Conservation (phyloP, 2,329 filamentous ascomycete genomes). For the Sphaerulina populicola region DNA sequence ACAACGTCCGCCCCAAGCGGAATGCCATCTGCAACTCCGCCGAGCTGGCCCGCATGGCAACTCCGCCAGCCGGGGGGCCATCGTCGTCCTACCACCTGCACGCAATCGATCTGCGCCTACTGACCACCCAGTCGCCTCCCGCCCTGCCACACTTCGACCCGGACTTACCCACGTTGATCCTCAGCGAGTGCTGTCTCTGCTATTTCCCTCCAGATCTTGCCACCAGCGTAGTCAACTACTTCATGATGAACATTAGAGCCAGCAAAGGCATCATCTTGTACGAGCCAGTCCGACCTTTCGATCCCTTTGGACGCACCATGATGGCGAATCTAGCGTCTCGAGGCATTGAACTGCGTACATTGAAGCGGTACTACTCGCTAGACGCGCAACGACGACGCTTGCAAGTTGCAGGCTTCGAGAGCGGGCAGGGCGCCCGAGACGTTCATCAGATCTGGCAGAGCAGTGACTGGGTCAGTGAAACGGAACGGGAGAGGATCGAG, state of each 20-base stretch:
- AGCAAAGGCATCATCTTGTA: constrained; percentile 64
- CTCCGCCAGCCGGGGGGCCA: constrained; percentile 23
- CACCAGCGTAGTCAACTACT: constrained; percentile 36
- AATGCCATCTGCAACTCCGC: constrained; percentile 21
- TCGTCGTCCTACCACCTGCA: constrained; percentile 48
- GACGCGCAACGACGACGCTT: constrained; percentile 62
- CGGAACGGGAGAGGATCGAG: constrained; percentile 73
- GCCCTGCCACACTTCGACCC: constrained; percentile 41
- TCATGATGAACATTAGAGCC: constrained; percentile 34
- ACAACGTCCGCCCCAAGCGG: constrained; percentile 43
- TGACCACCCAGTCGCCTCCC: constrained; percentile 36
- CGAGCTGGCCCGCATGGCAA: constrained; percentile 18
- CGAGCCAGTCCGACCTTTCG: constrained; percentile 75
- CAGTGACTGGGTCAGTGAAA: constrained; percentile 59
- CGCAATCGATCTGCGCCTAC: constrained; percentile 58
- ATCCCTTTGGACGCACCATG: constrained; percentile 89
- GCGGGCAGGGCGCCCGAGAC: constrained; percentile 50
- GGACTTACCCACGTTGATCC: constrained; percentile 66
- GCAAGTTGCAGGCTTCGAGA: constrained; percentile 55
- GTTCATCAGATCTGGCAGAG: constrained; percentile 57
- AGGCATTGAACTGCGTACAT: constrained; percentile 74
- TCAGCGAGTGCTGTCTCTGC: constrained; percentile 93
- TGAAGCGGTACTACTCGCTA: constrained; percentile 62
- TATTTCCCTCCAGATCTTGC: constrained; percentile 66
- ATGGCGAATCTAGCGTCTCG: constrained; percentile 75